phyloP scores from a whole-genome alignment of 2,329 filamentous ascomycete genomes.

The Chrysoporthe austroafricana region DNA sequence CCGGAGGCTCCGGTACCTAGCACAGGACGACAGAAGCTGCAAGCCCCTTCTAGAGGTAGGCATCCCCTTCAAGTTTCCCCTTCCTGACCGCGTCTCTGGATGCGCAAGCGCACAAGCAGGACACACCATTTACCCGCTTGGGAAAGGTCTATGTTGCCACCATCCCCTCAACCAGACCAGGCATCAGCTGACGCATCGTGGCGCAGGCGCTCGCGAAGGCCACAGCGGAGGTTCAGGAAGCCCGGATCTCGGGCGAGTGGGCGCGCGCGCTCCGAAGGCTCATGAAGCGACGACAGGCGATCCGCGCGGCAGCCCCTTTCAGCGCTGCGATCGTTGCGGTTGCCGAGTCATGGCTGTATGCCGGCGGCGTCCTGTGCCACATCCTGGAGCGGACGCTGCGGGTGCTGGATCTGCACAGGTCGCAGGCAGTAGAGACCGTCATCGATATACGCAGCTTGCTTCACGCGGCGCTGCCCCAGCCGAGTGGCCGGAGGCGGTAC shows the following conservation, averaged over 20 bases:
- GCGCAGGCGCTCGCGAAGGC: constrained; percentile 39
- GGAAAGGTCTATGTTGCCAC: neutral
- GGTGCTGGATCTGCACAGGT: constrained; percentile 61
- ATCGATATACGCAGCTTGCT: constrained; percentile 55
- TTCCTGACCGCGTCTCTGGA: neutral
- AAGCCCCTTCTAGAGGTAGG: constrained; percentile 61
- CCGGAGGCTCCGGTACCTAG: constrained; percentile 52
- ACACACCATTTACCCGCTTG: neutral
- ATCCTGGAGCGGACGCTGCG: constrained; percentile 54
- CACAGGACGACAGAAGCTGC: constrained; percentile 60
- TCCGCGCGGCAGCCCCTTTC: constrained; percentile 66
- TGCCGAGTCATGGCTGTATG: constrained; percentile 65
- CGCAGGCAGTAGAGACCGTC: constrained; percentile 53
- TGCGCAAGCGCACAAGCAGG: neutral
- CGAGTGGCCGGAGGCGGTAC: constrained; percentile 42
- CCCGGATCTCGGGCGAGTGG: constrained; percentile 42
- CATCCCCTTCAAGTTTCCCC: constrained; percentile 26
- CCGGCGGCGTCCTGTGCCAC: constrained; percentile 68
- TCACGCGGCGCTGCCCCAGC: constrained; percentile 41
- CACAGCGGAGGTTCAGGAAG: constrained; percentile 40
- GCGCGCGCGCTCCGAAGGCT: constrained; percentile 61
- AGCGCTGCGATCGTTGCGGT: constrained; percentile 62
- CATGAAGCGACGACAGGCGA: constrained; percentile 63
- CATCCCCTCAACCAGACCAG: constrained; percentile 58
- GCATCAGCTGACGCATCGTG: constrained; percentile 32